Percentiles rank a stretch among this genome's conserved stretches.
phyloP scores from a whole-genome alignment of 2,329 filamentous ascomycete species.

The Xylariaceae sp. region DNA sequence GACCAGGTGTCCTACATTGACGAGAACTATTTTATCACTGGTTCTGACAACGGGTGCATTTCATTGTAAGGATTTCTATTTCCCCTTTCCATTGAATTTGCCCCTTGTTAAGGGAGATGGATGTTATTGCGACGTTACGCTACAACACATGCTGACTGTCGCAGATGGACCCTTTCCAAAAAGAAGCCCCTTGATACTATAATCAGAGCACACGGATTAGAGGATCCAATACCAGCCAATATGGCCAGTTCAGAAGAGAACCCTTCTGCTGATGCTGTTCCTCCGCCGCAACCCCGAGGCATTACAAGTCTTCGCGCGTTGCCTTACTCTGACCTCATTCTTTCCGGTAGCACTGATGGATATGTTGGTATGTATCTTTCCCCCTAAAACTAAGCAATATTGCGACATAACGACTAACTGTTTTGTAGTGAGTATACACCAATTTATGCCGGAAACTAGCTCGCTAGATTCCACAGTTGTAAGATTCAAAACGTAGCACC shows the following conservation, averaged over 20 bases:
- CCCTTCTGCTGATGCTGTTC: slow-evolving; percentile 52
- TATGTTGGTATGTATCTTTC: slow-evolving; percentile 44
- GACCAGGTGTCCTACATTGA: slow-evolving; percentile 89
- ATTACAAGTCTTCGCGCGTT: slow-evolving; percentile 85
- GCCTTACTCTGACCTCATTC: slow-evolving; percentile 82
- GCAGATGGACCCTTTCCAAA: slow-evolving; percentile 44
- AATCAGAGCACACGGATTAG: slow-evolving; percentile 77
- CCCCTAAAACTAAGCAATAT: background rate
- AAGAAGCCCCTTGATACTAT: slow-evolving; percentile 88
- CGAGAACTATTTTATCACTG: slow-evolving; percentile 84
- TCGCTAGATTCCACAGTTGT: background rate
- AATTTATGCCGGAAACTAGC: background rate
- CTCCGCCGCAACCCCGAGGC: slow-evolving; percentile 69
- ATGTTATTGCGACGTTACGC: background rate
- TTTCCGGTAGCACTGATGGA: slow-evolving; percentile 94
- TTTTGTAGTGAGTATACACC: slow-evolving; percentile 11
- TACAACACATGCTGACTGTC: slow-evolving; percentile 35
- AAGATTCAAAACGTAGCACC: background rate
- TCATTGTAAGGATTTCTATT: slow-evolving; percentile 56
- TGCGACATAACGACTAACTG: slow-evolving; percentile 4
- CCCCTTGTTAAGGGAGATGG: background rate
- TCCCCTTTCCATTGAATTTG: background rate
- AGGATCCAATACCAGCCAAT: slow-evolving; percentile 61
- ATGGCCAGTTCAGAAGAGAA: slow-evolving; percentile 68
- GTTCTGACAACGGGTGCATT: slow-evolving; percentile 83